These are phyloP conservation scores for Arxiozyma heterogenica DNA, from an alignment of 1,139 yeast genomes.

Conservation along the genomic window DNA sequence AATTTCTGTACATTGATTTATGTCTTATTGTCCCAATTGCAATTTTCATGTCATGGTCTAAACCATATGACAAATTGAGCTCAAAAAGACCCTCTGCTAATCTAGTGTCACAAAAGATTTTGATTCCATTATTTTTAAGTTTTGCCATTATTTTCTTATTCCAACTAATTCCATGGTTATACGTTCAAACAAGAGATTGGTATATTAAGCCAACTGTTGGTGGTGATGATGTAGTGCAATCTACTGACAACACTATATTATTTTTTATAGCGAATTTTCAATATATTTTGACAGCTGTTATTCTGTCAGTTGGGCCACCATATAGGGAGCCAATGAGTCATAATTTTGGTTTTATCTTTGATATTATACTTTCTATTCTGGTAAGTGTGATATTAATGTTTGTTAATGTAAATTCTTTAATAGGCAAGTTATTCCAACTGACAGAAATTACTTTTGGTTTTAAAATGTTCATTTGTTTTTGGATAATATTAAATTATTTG, in stretches of 20 bases:
- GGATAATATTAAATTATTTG: conserved; percentile 44
- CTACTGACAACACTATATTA: conserved; percentile 81
- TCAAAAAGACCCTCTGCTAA: conserved; percentile 88
- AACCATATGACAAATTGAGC: conserved; percentile 55
- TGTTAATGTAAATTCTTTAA: conserved; percentile 40
- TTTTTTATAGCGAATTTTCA: conserved; percentile 80
- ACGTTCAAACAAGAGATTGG: conserved; percentile 58
- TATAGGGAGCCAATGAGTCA: conserved; percentile 67
- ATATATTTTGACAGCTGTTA: conserved; percentile 73
- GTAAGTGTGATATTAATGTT: conserved; percentile 45
- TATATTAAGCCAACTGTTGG: conserved; percentile 76
- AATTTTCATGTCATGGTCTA: conserved; percentile 94
- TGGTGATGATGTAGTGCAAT: conserved; percentile 72
- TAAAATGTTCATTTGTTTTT: conserved; percentile 41
- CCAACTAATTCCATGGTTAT: conserved; percentile 60
- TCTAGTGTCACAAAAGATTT: conserved; percentile 76
- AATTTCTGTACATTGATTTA: conserved; percentile 86
- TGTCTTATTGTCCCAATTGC: conserved; percentile 88
- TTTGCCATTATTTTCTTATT: conserved; percentile 52
- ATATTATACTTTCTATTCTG: conserved; percentile 43
- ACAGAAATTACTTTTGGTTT: conserved; percentile 49
- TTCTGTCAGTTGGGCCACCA: conserved; percentile 90
- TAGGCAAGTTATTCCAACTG: conserved; percentile 68
- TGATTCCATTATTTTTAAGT: conserved; percentile 71
- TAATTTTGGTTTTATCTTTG: conserved; percentile 63